Conservation (phyloP, 179 eudicot genomes). For the Silene vulgaris region DNA sequence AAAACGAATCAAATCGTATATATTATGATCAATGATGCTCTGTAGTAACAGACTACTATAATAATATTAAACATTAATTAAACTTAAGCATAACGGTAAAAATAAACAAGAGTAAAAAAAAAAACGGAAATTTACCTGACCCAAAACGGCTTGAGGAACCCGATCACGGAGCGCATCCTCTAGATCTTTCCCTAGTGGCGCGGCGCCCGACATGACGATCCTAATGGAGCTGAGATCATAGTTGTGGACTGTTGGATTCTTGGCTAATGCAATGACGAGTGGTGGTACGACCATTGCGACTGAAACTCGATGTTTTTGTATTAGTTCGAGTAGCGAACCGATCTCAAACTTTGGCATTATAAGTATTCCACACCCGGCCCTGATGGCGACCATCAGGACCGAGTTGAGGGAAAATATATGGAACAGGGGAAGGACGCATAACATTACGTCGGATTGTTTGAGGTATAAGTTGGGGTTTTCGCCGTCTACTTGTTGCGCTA, state of each 20-base stretch:
- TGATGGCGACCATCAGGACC: conserved; percentile 48
- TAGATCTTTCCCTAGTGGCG: conserved; percentile 83
- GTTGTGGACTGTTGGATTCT: conserved; percentile 52
- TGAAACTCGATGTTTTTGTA: conserved; percentile 55
- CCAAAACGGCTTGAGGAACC: conserved; percentile 64
- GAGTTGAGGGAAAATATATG: conserved; percentile 75
- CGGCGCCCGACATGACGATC: conserved; percentile 73
- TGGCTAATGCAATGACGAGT: conserved; percentile 68
- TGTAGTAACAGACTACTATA: too few relatives aligned
- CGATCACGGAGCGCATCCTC: conserved; percentile 59
- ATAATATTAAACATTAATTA: neutral
- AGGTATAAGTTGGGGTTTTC: conserved; percentile 64
- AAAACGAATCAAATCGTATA: too few relatives aligned
- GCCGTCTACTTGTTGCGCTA: conserved; percentile 80
- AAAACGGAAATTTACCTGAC: conserved; percentile 53
- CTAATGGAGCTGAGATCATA: conserved; percentile 59
- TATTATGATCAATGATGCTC: too few relatives aligned
- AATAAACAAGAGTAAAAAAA: neutral
- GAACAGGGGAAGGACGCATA: conserved; percentile 65
- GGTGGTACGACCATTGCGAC: conserved; percentile 88
- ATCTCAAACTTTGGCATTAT: conserved; percentile 74
- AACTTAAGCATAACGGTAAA: neutral
- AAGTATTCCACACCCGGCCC: conserved; percentile 55
- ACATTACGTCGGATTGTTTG: conserved; percentile 30
- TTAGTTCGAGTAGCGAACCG: conserved; percentile 41